Percentiles rank a stretch among this genome's conserved stretches.
Conservation (phyloP, 2,329 filamentous ascomycete genomes). For the Penicillium frequentans region DNA sequence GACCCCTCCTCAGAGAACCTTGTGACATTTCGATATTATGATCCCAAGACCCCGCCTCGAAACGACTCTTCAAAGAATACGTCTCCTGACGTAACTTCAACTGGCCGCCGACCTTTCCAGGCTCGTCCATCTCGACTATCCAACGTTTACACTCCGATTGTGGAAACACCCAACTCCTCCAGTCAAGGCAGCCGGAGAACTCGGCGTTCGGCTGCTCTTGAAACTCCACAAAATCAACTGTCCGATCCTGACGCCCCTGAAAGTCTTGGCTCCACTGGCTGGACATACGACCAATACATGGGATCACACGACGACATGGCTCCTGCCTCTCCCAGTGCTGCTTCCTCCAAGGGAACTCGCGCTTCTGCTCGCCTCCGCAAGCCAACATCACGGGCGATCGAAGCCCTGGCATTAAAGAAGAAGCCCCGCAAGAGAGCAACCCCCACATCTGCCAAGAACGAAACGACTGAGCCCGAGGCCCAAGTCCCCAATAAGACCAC, state of each 20-base stretch:
- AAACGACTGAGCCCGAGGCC: background rate
- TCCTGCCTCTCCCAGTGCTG: conserved; percentile 14
- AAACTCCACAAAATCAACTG: conserved; percentile 8
- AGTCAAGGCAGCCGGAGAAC: conserved; percentile 14
- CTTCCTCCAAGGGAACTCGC: conserved; percentile 20
- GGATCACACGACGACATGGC: conserved; percentile 8
- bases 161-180: conserved; percentile 13
- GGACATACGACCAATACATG: conserved; percentile 17
- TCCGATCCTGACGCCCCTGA: conserved; percentile 17
- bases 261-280: conserved; percentile 10
- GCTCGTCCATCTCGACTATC: conserved; percentile 23
- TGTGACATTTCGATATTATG: conserved; percentile 7
- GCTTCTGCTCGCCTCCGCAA: conserved; percentile 30
- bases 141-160: conserved; percentile 19
- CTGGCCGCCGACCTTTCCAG: conserved; percentile 18
- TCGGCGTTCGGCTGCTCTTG: conserved; percentile 12
- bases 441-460: background rate
- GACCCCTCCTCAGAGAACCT: conserved; percentile 10
- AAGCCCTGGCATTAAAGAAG: conserved; percentile 22
- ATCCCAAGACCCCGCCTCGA: conserved; percentile 7
- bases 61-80: background rate
- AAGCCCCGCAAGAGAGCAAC: conserved; percentile 9
- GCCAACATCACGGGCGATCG: conserved; percentile 30
- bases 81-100: conserved; percentile 12
- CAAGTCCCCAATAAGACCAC: background rate